phyloP scores from a whole-genome alignment of 345 rosid genomes.

The Triadica sebifera region DNA sequence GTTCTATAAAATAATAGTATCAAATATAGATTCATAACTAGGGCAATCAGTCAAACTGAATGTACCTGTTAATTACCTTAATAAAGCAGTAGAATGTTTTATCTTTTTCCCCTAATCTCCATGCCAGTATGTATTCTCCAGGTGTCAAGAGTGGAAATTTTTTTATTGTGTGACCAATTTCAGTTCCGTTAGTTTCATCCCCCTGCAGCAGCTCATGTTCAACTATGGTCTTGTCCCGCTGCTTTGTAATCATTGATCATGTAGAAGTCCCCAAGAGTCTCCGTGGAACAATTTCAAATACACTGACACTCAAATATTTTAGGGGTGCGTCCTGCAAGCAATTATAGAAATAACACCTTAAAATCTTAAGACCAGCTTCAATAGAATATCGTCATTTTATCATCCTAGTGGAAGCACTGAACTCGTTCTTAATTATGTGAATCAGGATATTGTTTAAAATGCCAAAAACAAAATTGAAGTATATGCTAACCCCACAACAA shows the following conservation, averaged over 20 bases:
- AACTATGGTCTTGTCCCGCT: constrained; percentile 80
- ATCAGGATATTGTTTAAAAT: too few species aligned
- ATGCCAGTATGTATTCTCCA: constrained; percentile 78
- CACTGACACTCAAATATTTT: constrained; percentile 68
- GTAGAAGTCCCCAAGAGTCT: constrained; percentile 69
- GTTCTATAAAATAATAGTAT: not conserved
- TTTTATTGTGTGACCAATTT: constrained; percentile 73
- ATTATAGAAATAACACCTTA: constrained; percentile 9
- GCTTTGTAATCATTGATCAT: constrained; percentile 77
- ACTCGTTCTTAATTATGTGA: not conserved
- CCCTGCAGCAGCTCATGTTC: constrained; percentile 66
- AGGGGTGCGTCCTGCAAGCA: constrained; percentile 70
- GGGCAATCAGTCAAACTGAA: constrained; percentile 1
- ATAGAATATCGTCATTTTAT: not conserved
- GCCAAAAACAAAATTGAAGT: not conserved
- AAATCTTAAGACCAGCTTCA: not conserved
- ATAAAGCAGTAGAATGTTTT: constrained; percentile 74
- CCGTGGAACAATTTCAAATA: constrained; percentile 70
- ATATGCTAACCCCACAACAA: not conserved
- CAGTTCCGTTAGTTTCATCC: constrained; percentile 53
- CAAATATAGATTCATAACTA: not conserved
- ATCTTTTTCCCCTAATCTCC: constrained; percentile 84
- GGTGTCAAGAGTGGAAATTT: constrained; percentile 85
- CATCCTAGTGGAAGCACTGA: not conserved
- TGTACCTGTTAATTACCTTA: constrained; percentile 45